Evolutionary conservation across 2,329 filamentous ascomycete species (phyloP).

Genomic region (Sporothrix globosa): DNA sequence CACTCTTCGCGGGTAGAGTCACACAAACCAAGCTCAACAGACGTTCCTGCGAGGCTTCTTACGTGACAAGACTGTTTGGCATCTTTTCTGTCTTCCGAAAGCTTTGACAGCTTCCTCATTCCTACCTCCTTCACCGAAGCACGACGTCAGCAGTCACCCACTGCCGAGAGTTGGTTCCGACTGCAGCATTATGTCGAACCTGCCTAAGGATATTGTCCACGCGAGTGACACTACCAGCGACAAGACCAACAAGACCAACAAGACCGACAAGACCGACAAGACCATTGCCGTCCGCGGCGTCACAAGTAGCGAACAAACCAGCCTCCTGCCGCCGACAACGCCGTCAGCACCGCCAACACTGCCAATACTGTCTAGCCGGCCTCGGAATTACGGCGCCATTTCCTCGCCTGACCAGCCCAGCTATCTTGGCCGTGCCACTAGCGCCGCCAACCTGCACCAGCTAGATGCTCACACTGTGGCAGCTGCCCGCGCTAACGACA

Average conservation of each 20-base stretch:
- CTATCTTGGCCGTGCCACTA: slow-evolving; percentile 25
- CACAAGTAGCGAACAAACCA: background rate
- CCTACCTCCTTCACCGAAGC: background rate
- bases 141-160: background rate
- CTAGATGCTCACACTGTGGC: slow-evolving; percentile 28
- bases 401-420: slow-evolving; percentile 24
- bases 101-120: background rate
- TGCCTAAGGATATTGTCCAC: background rate
- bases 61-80: no score
- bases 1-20: background rate
- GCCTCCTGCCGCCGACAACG: background rate
- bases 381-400: slow-evolving; percentile 33
- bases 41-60: background rate
- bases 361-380: slow-evolving; percentile 16
- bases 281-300: background rate
- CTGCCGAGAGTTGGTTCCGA: slow-evolving; percentile 27
- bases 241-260: background rate
- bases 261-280: background rate
- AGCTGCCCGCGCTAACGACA: background rate
- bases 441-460: slow-evolving; percentile 21
- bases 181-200: slow-evolving; percentile 20
- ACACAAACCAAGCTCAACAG: background rate
- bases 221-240: background rate
- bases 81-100: no score
- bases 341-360: background rate